Evolutionary conservation across 2,329 filamentous ascomycete species (phyloP), one percentile per base, ranked within the genome.

Genomic region (Clonostachys solani): DNA sequence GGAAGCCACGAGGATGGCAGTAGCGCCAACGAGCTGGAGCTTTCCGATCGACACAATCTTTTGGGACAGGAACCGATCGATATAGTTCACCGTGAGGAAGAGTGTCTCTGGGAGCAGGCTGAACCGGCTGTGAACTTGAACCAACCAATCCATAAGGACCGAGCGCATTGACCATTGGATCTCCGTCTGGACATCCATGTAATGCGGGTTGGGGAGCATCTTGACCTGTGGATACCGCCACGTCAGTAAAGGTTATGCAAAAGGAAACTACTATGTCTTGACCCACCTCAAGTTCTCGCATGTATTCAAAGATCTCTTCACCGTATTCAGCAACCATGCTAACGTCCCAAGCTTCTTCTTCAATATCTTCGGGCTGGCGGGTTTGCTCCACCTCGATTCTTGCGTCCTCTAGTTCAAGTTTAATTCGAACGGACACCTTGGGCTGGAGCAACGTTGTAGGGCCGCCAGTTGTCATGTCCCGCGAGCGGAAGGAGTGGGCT

Each of bases 81-180:
- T 92, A 68, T 94, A 96, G 73, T 99, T 99, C 70, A 95, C 89
- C 23, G 87, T 88, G 49, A 97, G 81, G 71, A 96, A 99, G 6
- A 99, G 75, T 0, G 94, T 99, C 74, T 99, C 94, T 0, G 92
- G 92, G 9, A 97, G 81, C 29, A 99, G 80, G 35, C 80, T 83
- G 71, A 99, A 99, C 35, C 94, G 89, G 57, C 86, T 83, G 65
- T 99, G 94, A 33, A 99, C 94, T 66, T 99, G 92, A 42, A 97
- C 87, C 40, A 99, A 78, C 94, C 94, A 99, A 67, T 97, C 94
- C 84, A 99, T 95, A 47, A 99, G 77, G 18, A 97, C 90, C 6
- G 91, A 87, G 42, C 94, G 89, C 94, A 97, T 99, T 4, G 92
- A 96, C 94, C 94, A 99, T 63, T 96, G 89, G 48, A 99, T 95